phyloP scores from a whole-genome alignment of 108 stramenopile species.

The Nitzschia sp. region DNA sequence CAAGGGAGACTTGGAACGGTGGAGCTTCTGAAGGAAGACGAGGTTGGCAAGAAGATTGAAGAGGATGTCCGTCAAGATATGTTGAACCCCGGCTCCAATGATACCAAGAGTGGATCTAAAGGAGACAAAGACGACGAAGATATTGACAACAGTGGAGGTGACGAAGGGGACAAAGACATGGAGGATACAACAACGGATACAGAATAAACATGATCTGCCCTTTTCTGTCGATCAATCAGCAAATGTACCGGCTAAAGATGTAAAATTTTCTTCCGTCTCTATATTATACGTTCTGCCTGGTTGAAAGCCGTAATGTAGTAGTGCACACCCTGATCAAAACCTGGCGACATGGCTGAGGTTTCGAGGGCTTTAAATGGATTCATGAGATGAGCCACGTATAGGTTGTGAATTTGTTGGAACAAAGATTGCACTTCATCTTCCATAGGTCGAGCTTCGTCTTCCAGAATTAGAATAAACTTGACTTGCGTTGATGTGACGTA shows the following conservation, averaged over 20 bases:
- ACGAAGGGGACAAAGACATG: neutral
- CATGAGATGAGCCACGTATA: constrained; percentile 44
- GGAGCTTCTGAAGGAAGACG: constrained; percentile 62
- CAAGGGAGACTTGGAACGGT: constrained; percentile 79
- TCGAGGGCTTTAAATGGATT: constrained; percentile 50
- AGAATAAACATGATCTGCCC: too few species aligned
- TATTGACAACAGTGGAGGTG: neutral
- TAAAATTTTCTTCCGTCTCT: neutral
- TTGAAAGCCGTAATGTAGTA: constrained; percentile 34
- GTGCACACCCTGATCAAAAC: constrained; percentile 38
- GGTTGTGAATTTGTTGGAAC: constrained; percentile 32
- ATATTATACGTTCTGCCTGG: constrained; percentile 36
- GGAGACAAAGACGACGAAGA: constrained; percentile 22
- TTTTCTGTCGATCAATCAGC: too few species aligned
- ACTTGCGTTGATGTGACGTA: constrained; percentile 51
- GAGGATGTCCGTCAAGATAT: constrained; percentile 62
- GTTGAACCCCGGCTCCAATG: constrained; percentile 12
- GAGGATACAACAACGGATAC: too few species aligned
- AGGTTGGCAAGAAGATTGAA: constrained; percentile 50
- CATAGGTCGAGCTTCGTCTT: constrained; percentile 27
- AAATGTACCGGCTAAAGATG: too few species aligned
- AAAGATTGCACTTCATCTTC: constrained; percentile 29
- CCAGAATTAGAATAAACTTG: constrained; percentile 41
- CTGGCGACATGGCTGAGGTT: constrained; percentile 15
- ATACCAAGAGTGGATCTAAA: constrained; percentile 3